A percentile compares a stretch with the other conserved stretches of the same genome.
phyloP scores from a whole-genome alignment of 495 filamentous ascomycete species.

The Tricharina praecox region DNA sequence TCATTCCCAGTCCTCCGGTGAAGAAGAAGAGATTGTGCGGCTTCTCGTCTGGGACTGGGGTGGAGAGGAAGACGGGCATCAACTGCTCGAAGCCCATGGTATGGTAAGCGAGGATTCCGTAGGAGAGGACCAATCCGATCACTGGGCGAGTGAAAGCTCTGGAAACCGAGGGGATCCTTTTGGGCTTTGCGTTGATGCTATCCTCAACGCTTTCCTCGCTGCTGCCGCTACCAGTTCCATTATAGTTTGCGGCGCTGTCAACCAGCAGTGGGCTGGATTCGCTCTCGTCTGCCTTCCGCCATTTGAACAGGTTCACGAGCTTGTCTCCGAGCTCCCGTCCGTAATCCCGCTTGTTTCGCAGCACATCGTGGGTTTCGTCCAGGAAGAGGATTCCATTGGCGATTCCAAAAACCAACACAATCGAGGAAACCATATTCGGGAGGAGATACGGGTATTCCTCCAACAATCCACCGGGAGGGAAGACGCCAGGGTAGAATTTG shows the following conservation, averaged over 20 bases:
- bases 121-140: constrained; percentile 64
- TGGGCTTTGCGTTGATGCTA: not conserved
- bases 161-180: not conserved
- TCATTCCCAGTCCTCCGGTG: constrained; percentile 64
- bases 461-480: constrained; percentile 56
- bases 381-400: constrained; percentile 74
- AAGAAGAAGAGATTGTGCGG: constrained; percentile 56
- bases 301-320: constrained; percentile 37
- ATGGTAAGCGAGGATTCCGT: constrained; percentile 88
- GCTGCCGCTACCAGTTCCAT: too few species aligned
- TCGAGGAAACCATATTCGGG: constrained; percentile 79
- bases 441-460: constrained; percentile 79
- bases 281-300: constrained; percentile 33
- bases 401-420: constrained; percentile 60
- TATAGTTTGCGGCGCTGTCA: constrained; percentile 11
- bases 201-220: not conserved
- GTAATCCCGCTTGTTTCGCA: constrained; percentile 55
- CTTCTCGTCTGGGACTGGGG: constrained; percentile 35
- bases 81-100: constrained; percentile 89
- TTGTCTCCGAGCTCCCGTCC: constrained; percentile 63
- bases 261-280: constrained; percentile 30
- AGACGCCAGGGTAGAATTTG: constrained; percentile 59
- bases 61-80: constrained; percentile 81
- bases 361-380: constrained; percentile 84
- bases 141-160: constrained; percentile 58